phyloP scores from a whole-genome alignment of 2,329 filamentous ascomycete species.

The Colletotrichum agaves region DNA sequence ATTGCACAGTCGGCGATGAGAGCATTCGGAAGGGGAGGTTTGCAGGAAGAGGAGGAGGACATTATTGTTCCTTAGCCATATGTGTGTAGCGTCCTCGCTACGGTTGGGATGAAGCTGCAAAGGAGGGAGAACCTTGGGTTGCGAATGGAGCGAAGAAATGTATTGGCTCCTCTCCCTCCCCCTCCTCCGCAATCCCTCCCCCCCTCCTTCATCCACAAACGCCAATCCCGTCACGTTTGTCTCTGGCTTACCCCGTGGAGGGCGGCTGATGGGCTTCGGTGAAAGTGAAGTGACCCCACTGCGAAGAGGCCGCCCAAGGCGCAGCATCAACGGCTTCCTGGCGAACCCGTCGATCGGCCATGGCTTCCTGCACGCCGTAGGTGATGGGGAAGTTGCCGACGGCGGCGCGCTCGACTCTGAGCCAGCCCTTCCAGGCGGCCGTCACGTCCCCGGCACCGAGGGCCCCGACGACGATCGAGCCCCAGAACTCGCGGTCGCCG shows the following conservation, averaged over 20 bases:
- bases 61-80: too few relatives aligned
- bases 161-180: not conserved
- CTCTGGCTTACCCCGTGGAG: not conserved
- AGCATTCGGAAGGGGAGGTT: not conserved
- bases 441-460: slow-evolving; percentile 46
- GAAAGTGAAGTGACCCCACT: slow-evolving; percentile 59
- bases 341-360: slow-evolving; percentile 52
- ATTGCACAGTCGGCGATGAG: not conserved
- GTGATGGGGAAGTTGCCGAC: slow-evolving; percentile 52
- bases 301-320: slow-evolving; percentile 59
- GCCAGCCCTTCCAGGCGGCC: slow-evolving; percentile 62
- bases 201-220: not conserved
- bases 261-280: slow-evolving; percentile 8
- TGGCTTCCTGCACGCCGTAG: slow-evolving; percentile 57
- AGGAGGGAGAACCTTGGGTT: too few relatives aligned
- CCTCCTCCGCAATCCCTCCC: slow-evolving; percentile 6
- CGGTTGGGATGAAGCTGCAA: too few relatives aligned
- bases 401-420: slow-evolving; percentile 59
- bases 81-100: too few relatives aligned
- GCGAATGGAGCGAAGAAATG: too few relatives aligned
- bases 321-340: slow-evolving; percentile 53
- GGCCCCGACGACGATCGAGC: slow-evolving; percentile 64
- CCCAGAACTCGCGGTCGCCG: slow-evolving; percentile 64
- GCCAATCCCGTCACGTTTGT: not conserved
- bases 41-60: too few relatives aligned